A percentile compares a stretch with the other conserved stretches of the same genome.
These are phyloP conservation scores for Verticillium dahliae DNA, from an alignment of 2,329 filamentous ascomycete species.

Conservation along the genomic window DNA sequence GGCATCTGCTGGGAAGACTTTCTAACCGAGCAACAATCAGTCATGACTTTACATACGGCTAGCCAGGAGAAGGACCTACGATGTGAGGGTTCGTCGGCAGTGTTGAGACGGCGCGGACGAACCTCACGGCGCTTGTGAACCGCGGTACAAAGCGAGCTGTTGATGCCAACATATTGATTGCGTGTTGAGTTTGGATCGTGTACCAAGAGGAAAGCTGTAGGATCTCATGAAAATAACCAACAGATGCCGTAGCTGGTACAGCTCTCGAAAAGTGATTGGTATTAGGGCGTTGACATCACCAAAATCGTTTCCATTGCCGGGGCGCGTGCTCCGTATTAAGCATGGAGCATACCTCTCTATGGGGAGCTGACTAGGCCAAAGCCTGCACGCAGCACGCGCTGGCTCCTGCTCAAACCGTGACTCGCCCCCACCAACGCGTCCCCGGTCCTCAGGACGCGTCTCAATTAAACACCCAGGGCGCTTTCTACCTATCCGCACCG, in stretches of 20 bases:
- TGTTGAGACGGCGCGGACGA: slow-evolving; percentile 33
- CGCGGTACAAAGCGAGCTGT: slow-evolving; percentile 16
- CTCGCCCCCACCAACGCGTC: slow-evolving; percentile 1
- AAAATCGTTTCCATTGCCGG: too few species aligned
- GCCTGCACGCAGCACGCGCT: too few species aligned
- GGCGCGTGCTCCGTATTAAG: too few species aligned
- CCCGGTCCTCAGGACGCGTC: slow-evolving; percentile 6
- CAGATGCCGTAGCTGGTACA: neutral
- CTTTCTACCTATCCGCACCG: neutral
- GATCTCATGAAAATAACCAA: neutral
- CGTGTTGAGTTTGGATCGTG: neutral
- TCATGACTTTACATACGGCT: neutral
- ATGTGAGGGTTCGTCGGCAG: slow-evolving; percentile 46
- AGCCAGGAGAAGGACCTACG: slow-evolving; percentile 22
- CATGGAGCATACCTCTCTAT: too few species aligned
- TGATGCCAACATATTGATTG: slow-evolving; percentile 21
- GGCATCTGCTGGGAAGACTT: slow-evolving; percentile 46
- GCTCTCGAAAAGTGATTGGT: neutral
- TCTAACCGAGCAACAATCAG: slow-evolving; percentile 29
- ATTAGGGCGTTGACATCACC: too few species aligned
- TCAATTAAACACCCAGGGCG: slow-evolving; percentile 10
- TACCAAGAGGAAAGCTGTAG: neutral
- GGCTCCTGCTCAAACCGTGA: neutral
- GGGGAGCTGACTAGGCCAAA: too few species aligned
- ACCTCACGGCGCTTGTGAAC: neutral